Conservation (phyloP, 1,139 yeast genomes). For the Suhomyces coccinellae region DNA sequence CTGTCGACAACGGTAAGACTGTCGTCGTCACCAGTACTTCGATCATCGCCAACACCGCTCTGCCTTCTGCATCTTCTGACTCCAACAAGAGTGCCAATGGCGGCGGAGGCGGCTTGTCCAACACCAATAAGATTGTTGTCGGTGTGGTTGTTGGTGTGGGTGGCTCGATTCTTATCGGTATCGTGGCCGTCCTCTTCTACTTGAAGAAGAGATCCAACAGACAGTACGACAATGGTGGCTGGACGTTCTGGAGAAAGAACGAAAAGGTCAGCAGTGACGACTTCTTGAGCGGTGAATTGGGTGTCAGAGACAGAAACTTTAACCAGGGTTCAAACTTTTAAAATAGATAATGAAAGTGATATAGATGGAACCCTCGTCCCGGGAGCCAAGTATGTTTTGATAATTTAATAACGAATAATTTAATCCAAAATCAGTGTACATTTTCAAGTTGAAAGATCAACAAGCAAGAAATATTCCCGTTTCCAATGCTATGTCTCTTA, state of each 20-base stretch:
- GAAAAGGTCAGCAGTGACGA: constrained; percentile 53
- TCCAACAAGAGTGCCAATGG: constrained; percentile 12
- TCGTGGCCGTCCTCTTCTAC: constrained; percentile 37
- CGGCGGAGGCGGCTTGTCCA: constrained; percentile 38
- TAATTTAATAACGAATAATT: constrained; percentile 1
- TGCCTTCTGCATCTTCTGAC: constrained; percentile 29
- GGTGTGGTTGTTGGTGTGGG: constrained; percentile 56
- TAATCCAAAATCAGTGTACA: background rate
- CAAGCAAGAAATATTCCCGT: too few relatives aligned
- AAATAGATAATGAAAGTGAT: background rate
- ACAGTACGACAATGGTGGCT: constrained; percentile 35
- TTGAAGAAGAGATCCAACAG: constrained; percentile 36
- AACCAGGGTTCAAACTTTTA: constrained; percentile 50
- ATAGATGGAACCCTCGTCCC: background rate
- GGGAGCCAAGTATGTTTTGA: constrained; percentile 3
- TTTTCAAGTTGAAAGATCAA: background rate
- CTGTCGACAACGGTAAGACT: constrained; percentile 40
- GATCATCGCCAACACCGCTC: constrained; percentile 23
- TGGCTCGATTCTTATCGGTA: constrained; percentile 43
- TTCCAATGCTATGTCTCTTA: too few relatives aligned
- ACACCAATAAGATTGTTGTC: constrained; percentile 47
- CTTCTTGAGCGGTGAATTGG: constrained; percentile 59
- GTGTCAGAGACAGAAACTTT: constrained; percentile 48
- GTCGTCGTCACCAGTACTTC: constrained; percentile 43
- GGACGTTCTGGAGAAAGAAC: constrained; percentile 56